Evolutionary conservation across 2,329 filamentous ascomycete species (phyloP), one percentile per base, ranked within the genome.

Genomic region (Sporothrix schenckii): DNA sequence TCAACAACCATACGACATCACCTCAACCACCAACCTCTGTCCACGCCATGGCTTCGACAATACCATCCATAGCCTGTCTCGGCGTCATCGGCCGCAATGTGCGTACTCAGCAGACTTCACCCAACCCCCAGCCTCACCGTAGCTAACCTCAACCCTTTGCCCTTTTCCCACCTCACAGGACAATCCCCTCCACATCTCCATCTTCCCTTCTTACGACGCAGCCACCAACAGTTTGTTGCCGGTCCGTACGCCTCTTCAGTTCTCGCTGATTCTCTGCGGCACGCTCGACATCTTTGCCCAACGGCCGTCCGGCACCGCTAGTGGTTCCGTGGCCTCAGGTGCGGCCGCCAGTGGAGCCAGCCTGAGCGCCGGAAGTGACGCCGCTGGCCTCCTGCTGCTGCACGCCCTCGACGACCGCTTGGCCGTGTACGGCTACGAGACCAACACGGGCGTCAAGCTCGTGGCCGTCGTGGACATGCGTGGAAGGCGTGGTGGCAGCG

Each of bases 241-340:
- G 49, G 82, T 91, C 74, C 89, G 90, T 76, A 91, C 90, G 21
- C 85, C 88, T n/a, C 87, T 98, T 13, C 93, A 97, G 78, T 97
- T 95, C 83, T 93, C 92, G 49, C 93, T 98, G 76, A 87, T 97
- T 65, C 88, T 98, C 73, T 95, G 93, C 75, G 92, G 91, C 71
- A 95, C 92, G 71, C 91, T 99, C 75, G 95, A 99, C 81, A 89
- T 98, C 74, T 97, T 99, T 80, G 92, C 95, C 76, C 88, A 94
- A 72, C 92, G 93, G 71, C 86, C 92, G 74, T 66, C 67, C 3
- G 61, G 61, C 1, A 63, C 69, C 2, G 90, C 91, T 69, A 86
- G 89, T 76, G 91, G 91, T 76, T 87, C 78, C 24, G 72, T 53
- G 30, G 61, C 69, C n/a, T 49, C 71, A 2, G 65, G 41, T 4